Evolutionary conservation across 371 early-diverging fungal genomes (phyloP).

Genomic region (Saksenaea vasiformis): DNA sequence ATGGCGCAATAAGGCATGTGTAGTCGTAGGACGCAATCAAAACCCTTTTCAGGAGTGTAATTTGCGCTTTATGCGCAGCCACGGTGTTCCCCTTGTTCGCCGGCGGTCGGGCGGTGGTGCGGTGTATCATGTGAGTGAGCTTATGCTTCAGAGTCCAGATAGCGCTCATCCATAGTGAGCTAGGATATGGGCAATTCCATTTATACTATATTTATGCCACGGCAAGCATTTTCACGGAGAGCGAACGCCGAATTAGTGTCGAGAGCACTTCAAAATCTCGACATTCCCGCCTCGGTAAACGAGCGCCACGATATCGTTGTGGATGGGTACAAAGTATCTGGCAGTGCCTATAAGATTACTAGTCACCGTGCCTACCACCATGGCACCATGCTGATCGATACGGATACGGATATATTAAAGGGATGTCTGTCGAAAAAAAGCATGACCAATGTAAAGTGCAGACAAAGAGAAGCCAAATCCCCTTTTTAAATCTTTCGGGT

Average conservation of each 20-base stretch:
- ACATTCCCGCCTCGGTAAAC: constrained; percentile 87
- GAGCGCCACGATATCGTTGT: constrained; percentile 90
- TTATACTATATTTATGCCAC: constrained; percentile 94
- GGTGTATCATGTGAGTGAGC: constrained; percentile 86
- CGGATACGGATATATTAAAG: constrained; percentile 73
- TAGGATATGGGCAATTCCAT: constrained; percentile 95
- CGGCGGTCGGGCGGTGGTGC: constrained; percentile 95
- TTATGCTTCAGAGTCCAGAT: neutral
- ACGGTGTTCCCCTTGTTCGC: constrained; percentile 80
- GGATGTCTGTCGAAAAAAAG: constrained; percentile 43
- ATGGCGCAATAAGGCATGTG: constrained; percentile 87
- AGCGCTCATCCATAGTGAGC: neutral
- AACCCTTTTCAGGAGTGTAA: constrained; percentile 96
- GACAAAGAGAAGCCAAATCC: neutral
- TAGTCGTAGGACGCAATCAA: constrained; percentile 96
- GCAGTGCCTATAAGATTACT: constrained; percentile 93
- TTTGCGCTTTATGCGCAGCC: constrained; percentile 62
- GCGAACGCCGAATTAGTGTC: constrained; percentile 80
- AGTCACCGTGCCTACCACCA: constrained; percentile 89
- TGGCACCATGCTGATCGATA: constrained; percentile 96
- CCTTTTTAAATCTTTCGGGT: neutral
- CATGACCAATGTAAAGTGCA: constrained; percentile 28
- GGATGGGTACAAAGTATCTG: constrained; percentile 82
- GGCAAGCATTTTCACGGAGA: constrained; percentile 76
- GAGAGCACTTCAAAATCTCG: constrained; percentile 73